phyloP scores from a whole-genome alignment of 2,329 filamentous ascomycete genomes.

The Aspergillus tanneri region DNA sequence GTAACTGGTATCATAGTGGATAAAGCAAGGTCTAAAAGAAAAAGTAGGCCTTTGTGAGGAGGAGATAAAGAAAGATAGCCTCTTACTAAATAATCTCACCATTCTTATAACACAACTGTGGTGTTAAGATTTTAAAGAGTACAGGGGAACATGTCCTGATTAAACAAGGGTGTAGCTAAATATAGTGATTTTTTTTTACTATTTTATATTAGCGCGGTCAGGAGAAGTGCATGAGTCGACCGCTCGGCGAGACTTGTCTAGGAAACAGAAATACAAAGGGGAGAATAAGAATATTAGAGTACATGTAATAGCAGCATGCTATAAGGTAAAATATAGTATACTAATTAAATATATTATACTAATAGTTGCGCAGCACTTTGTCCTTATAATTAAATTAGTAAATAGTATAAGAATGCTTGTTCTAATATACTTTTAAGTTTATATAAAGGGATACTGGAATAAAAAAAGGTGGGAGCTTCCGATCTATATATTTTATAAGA shows the following conservation, averaged over 20 bases:
- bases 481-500: conserved; percentile 18
- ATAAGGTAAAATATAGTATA: conserved; percentile 15
- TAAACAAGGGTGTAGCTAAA: conserved; percentile 14
- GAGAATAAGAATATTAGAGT: conserved; percentile 9
- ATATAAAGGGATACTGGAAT: conserved; percentile 18
- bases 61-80: conserved; percentile 16
- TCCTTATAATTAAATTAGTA: conserved; percentile 19
- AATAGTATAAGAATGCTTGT: conserved; percentile 20
- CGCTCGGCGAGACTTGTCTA: conserved; percentile 8
- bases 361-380: conserved; percentile 18
- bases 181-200: conserved; percentile 18
- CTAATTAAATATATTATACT: conserved; percentile 1
- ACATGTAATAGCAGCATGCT: conserved; percentile 15
- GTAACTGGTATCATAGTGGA: too few species aligned
- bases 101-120: conserved; percentile 21
- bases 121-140: conserved; percentile 19
- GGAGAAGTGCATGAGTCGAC: conserved; percentile 21
- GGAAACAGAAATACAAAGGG: background rate
- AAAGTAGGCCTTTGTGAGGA: conserved; percentile 4
- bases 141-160: conserved; percentile 12
- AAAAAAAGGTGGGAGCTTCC: conserved; percentile 15
- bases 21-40: conserved; percentile 3
- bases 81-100: conserved; percentile 20
- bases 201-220: conserved; percentile 16
- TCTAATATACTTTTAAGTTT: conserved; percentile 16